Evolutionary conservation across 495 filamentous ascomycete species (phyloP), one percentile per base, ranked within the genome.

Genomic region (Penicillium crystallinum): DNA sequence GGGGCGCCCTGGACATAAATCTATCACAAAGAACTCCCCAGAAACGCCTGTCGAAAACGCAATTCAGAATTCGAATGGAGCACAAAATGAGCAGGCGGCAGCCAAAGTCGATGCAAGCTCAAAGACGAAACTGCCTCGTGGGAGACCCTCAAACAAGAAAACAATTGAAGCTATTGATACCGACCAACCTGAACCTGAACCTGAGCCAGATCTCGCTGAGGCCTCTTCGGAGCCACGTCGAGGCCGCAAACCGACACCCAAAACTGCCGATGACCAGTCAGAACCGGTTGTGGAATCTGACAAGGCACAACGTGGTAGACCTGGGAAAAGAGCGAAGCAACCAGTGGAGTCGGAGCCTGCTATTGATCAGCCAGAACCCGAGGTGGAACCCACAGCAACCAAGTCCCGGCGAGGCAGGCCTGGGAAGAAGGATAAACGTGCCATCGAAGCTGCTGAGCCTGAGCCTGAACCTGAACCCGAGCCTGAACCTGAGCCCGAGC

Each of bases 381-480:
- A 34, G 22, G 5, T 14, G 12, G 40, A 43, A 27, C 6, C 40
- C 18, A 17, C 9, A 9, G 15, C 6, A 6, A 15, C 14, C 34
- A 36, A 15, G 8, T 17, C 34, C 4, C 34, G 17, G 17, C 77
- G 27, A 62, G 69, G 14, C 84, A 89, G 63, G 69, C 65, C 10
- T 88, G 85, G 85, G 46, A 74, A n/a, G 85, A 82, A 40, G 76
- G 84, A 33, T 3, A 50, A 46, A 34, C 31, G 30, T 3, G 33
- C 33, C 30, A 19, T 15, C 7, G 50, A 54, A 23, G 23, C 50
- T 9, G 58, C n/a, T n/a, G n/a, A 64, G 31, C 35, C 27, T 4
- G 47, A 45, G 23, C 39, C 39, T 0, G 50, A 41, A 6, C 21
- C 21, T 27, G 21, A 42, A 27, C 39, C 22, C 21, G 39, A 27